Base-by-base conservation (phyloP, 495 filamentous ascomycete species). In the Geoglossum glabrum region DNA sequence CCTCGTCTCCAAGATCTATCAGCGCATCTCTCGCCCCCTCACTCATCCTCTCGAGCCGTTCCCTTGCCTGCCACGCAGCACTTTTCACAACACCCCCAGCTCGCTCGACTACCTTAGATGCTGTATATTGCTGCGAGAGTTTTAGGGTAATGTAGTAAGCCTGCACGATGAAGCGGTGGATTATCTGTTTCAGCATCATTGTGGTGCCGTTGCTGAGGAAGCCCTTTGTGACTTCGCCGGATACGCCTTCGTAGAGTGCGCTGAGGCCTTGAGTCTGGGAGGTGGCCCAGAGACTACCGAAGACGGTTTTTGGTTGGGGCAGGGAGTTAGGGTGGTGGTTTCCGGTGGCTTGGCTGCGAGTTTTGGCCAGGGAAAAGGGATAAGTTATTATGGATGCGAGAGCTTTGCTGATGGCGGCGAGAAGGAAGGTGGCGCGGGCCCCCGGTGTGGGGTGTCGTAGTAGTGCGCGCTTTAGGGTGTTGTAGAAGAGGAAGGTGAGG, bases 181-280 rank as follows among this genome's bases (percentile, higher is more conserved):
- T 79, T 17, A 75, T 69, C 56, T 93, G 85, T 68, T 95, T 95
- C 28, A 85, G 77, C 52, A 93, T 68, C 86, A 94, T 94, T n/a
- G 87, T 88, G 27, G 87, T 78, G 0, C 88, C 90, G 62, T 94
- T 87, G 13, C 79, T 81, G 66, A 95, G 82, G 66, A 95, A 94
- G 0, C 84, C 85, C 64, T 87, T 92, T 5, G 90, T 63, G 36
- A 95, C 69, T 70, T 95, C 87, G 9, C 79, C 86, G 6, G 70
- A 70, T 0, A 95, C 69, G 13, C 90, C 90, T 21, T 84, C 79
- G 64, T 95, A 96, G 28, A 96, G 67, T 0, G 79, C 84, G 1
- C 65, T 62, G 8, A 83, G 5, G 28, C 55, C 54, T 15, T 59
- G 52, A 2, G 13, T 36, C 30, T 30, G 52, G 3, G 36, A 7